Conservation (phyloP, 805 yeast genomes). For the Candida ulmi region DNA sequence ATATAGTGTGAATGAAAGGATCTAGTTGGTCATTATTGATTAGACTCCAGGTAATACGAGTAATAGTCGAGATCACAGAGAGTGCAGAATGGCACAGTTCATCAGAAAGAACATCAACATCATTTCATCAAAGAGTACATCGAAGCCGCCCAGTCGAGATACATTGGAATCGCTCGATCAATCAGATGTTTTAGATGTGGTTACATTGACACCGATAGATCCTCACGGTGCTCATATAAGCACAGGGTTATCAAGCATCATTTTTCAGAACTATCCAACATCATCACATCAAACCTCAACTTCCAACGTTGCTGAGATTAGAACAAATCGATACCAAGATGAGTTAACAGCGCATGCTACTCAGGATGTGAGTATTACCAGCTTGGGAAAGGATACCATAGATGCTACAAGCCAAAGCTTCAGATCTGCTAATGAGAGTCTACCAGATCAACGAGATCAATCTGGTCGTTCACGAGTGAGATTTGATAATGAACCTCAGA, state of each 20-base stretch:
- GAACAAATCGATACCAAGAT: too few species aligned
- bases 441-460: constrained; percentile 2
- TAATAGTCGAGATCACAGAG: too few species aligned
- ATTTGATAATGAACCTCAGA: constrained; percentile 6
- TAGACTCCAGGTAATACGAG: too few species aligned
- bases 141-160: neutral
- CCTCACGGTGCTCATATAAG: neutral
- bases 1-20: too few species aligned
- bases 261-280: constrained; percentile 4
- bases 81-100: constrained; percentile 18
- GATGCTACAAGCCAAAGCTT: constrained; percentile 3
- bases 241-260: neutral
- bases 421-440: constrained; percentile 8
- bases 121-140: constrained; percentile 11
- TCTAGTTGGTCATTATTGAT: too few species aligned
- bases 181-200: neutral
- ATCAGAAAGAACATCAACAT: constrained; percentile 15
- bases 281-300: neutral
- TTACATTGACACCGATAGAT: neutral
- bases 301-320: too few species aligned
- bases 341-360: too few species aligned
- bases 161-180: neutral
- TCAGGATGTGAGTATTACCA: too few species aligned
- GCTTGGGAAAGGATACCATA: too few species aligned
- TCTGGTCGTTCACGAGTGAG: too few species aligned